phyloP scores from a whole-genome alignment of 1,284 basidiomycete species.

The Inonotus obliquus region DNA sequence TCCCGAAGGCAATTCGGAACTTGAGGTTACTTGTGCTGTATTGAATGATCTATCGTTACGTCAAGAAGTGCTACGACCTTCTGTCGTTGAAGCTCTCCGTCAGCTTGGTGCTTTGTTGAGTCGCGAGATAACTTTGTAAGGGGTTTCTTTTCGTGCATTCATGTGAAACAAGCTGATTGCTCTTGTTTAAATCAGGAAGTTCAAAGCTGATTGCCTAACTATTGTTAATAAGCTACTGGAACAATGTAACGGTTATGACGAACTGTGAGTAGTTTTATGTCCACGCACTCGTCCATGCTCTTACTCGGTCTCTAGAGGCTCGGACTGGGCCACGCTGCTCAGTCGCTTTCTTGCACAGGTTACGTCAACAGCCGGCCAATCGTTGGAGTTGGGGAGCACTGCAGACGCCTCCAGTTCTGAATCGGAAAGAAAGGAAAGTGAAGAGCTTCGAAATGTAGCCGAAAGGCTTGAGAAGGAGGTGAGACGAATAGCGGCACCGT shows the following conservation, averaged over 20 bases:
- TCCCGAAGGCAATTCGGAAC: constrained; percentile 40
- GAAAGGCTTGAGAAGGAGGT: constrained; percentile 66
- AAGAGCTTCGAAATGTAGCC: constrained; percentile 51
- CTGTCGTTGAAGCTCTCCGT: constrained; percentile 50
- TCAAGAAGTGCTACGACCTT: constrained; percentile 51
- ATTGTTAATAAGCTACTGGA: constrained; percentile 69
- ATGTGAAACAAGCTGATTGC: not conserved
- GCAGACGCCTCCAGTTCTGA: constrained; percentile 40
- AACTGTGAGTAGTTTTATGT: constrained; percentile 44
- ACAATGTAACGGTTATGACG: constrained; percentile 51
- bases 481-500: not conserved
- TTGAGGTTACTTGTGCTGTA: constrained; percentile 33
- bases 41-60: constrained; percentile 55
- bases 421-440: constrained; percentile 57
- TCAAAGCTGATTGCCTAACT: constrained; percentile 58
- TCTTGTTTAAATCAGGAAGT: constrained; percentile 37
- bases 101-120: constrained; percentile 51
- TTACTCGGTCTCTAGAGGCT: constrained; percentile 39
- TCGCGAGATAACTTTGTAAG: constrained; percentile 58
- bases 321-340: constrained; percentile 61
- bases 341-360: constrained; percentile 60
- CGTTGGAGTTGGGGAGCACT: constrained; percentile 46
- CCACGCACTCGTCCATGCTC: not conserved
- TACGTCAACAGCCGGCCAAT: constrained; percentile 63
- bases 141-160: not conserved